Conservation (phyloP, 805 yeast species). For the Wickerhamiella lipophila region DNA sequence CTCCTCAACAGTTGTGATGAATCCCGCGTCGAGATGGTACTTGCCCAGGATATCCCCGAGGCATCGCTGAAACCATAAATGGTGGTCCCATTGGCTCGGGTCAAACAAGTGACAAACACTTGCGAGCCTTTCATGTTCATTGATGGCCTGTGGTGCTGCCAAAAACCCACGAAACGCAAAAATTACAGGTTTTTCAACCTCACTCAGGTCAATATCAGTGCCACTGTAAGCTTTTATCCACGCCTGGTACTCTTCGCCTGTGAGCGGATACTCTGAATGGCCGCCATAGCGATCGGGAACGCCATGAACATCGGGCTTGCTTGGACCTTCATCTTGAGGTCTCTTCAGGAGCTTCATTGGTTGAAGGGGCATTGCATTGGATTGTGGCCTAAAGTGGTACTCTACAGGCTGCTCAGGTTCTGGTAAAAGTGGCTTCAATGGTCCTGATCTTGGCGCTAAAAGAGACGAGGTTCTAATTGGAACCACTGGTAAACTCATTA, state of each 20-base stretch:
- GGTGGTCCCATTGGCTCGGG: background rate
- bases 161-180: background rate
- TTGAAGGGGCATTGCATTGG: background rate
- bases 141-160: background rate
- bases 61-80: background rate
- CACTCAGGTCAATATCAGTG: background rate
- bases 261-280: background rate
- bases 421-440: background rate
- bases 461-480: background rate
- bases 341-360: background rate
- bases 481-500: background rate
- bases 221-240: background rate
- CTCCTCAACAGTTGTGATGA: background rate
- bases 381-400: background rate
- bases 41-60: background rate
- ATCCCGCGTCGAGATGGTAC: background rate
- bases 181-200: background rate
- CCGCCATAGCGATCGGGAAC: constrained; percentile 1
- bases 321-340: background rate
- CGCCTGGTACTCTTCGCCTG: background rate
- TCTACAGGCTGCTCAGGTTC: background rate
- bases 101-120: background rate
- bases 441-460: background rate
- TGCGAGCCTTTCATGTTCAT: background rate
- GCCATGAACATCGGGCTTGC: background rate